A percentile compares a stretch with the other conserved stretches of the same genome.
Evolutionary conservation across 2,329 filamentous ascomycete genomes (phyloP).

Genomic region (Penicillium brasilianum): DNA sequence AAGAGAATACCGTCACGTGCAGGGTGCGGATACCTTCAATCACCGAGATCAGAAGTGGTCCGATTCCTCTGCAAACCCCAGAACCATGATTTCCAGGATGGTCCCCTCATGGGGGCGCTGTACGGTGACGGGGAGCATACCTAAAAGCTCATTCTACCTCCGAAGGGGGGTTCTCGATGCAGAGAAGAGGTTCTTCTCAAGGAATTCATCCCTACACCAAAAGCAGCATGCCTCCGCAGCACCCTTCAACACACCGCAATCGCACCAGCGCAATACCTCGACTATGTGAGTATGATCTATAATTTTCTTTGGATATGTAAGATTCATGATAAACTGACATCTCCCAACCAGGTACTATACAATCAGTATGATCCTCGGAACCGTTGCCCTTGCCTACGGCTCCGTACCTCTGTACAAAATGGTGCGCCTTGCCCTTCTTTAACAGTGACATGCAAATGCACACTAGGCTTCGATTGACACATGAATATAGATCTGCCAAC

Average conservation of each 20-base stretch:
- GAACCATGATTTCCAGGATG: constrained; percentile 38
- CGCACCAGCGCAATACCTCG: constrained; percentile 58
- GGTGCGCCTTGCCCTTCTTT: constrained; percentile 46
- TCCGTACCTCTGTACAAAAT: constrained; percentile 72
- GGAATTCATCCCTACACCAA: constrained; percentile 35
- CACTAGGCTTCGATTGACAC: background rate
- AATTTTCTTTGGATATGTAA: constrained; percentile 7
- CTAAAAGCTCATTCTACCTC: constrained; percentile 20
- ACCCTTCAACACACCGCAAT: constrained; percentile 42
- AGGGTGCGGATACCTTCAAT: constrained; percentile 8
- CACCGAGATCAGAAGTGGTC: constrained; percentile 21
- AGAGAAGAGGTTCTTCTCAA: constrained; percentile 41
- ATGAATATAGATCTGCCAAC: constrained; percentile 53
- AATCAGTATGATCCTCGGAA: constrained; percentile 66
- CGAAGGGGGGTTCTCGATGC: constrained; percentile 27
- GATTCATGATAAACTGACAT: constrained; percentile 7
- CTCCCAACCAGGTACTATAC: constrained; percentile 62
- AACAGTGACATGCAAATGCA: background rate
- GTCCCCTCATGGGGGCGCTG: constrained; percentile 33
- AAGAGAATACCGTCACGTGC: constrained; percentile 24
- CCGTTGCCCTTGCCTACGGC: constrained; percentile 67
- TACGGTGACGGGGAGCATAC: constrained; percentile 19
- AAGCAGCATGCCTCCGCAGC: constrained; percentile 36
- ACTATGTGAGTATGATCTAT: constrained; percentile 52
- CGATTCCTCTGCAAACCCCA: constrained; percentile 22